Percentiles rank a stretch among this genome's conserved stretches.
phyloP scores from a whole-genome alignment of 345 rosid species.

The rapeseed (Brassica napus) region Da-Ae NC_063447.1:18395001-18395500 shows the following conservation, averaged over 20 bases:
- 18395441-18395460: too few relatives aligned
- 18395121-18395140: background rate
- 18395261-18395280: slow-evolving; percentile 18
- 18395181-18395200: background rate
- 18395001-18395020: too few relatives aligned
- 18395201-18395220: slow-evolving; percentile 3
- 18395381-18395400: slow-evolving; percentile 13
- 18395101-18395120: background rate
- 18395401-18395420: background rate
- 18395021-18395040: background rate
- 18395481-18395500: background rate
- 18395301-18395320: slow-evolving; percentile 22
- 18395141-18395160: slow-evolving; percentile 1
- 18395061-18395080: background rate
- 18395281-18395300: slow-evolving; percentile 28
- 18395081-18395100: background rate
- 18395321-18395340: slow-evolving; percentile 18
- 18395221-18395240: background rate
- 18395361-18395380: slow-evolving; percentile 38
- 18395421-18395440: too few relatives aligned
- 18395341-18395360: slow-evolving; percentile 33
- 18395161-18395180: background rate
- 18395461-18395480: too few relatives aligned
- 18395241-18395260: too few relatives aligned
- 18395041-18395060: background rate